Percentiles rank a stretch among this genome's conserved stretches.
Conservation (phyloP, 2,329 filamentous ascomycete genomes). For the Zymoseptoria ardabiliae region DNA sequence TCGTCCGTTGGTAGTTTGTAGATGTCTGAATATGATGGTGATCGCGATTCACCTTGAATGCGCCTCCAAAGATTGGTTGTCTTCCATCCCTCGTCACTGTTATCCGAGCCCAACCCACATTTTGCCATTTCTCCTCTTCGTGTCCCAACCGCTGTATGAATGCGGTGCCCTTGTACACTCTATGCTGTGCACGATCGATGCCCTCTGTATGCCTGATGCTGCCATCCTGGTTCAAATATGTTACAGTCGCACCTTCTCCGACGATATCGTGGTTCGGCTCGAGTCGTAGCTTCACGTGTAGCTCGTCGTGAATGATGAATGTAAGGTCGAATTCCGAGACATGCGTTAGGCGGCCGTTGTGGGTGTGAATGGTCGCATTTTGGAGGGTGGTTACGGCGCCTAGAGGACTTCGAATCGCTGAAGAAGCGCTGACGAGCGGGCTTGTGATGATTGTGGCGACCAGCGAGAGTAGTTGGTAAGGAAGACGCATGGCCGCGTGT, state of each 20-base stretch:
- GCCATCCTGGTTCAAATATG: constrained; percentile 66
- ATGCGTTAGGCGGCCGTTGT: constrained; percentile 70
- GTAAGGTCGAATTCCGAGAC: constrained; percentile 77
- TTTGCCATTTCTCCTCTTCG: constrained; percentile 57
- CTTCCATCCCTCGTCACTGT: constrained; percentile 68
- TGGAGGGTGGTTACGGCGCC: constrained; percentile 66
- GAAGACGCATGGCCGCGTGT: constrained; percentile 14
- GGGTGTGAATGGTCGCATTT: constrained; percentile 68
- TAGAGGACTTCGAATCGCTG: constrained; percentile 68
- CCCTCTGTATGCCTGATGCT: constrained; percentile 57
- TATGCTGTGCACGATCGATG: constrained; percentile 66
- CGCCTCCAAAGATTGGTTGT: constrained; percentile 79
- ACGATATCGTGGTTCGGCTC: constrained; percentile 90
- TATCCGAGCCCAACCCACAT: constrained; percentile 81
- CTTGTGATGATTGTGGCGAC: constrained; percentile 15
- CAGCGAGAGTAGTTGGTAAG: constrained; percentile 13
- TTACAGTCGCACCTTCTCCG: constrained; percentile 64
- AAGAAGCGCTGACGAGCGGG: constrained; percentile 35
- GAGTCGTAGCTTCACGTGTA: constrained; percentile 70
- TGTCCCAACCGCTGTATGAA: constrained; percentile 56
- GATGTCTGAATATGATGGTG: constrained; percentile 80
- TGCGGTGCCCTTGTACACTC: constrained; percentile 73
- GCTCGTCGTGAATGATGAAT: constrained; percentile 61
- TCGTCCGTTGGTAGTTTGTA: constrained; percentile 65
- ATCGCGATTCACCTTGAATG: constrained; percentile 72